Evolutionary conservation across 352 stramenopile species (phyloP).

Genomic region (Phytopythium cucurbitacearum): DNA sequence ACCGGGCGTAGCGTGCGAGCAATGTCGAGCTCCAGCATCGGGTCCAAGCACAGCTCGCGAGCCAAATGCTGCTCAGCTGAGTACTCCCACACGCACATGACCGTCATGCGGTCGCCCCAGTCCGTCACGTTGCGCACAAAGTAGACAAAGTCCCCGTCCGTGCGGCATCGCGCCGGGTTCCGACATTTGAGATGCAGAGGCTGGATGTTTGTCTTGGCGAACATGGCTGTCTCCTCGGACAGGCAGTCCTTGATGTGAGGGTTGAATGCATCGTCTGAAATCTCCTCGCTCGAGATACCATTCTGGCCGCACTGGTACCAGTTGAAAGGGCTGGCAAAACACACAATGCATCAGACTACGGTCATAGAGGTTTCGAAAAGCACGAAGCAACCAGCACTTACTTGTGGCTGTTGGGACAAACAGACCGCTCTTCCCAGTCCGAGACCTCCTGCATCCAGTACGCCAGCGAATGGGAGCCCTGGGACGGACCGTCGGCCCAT

Average conservation of each 20-base stretch:
- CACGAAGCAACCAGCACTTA: constrained; percentile 15
- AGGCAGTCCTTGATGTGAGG: constrained; percentile 40
- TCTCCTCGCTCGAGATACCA: constrained; percentile 43
- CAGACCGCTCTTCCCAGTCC: constrained; percentile 74
- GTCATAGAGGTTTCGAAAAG: neutral
- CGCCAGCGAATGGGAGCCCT: constrained; percentile 69
- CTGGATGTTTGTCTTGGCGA: constrained; percentile 69
- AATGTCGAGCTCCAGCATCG: constrained; percentile 72
- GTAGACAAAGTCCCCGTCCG: constrained; percentile 58
- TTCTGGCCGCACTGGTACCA: constrained; percentile 80
- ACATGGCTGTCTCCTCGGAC: constrained; percentile 58
- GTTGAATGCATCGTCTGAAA: neutral
- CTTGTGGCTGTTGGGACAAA: constrained; percentile 83
- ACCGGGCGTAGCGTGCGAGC: constrained; percentile 49
- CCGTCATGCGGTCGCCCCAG: constrained; percentile 78
- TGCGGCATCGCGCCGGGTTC: constrained; percentile 46
- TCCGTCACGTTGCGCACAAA: constrained; percentile 79
- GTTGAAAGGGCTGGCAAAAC: constrained; percentile 55
- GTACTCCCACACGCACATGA: constrained; percentile 84
- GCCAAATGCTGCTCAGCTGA: constrained; percentile 29
- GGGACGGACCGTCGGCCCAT: constrained; percentile 51
- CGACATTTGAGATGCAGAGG: constrained; percentile 65
- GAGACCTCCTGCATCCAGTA: constrained; percentile 83
- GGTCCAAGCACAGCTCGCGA: constrained; percentile 62
- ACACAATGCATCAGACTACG: neutral